Base-by-base conservation (phyloP, 2,329 filamentous ascomycete species). In the Aspergillus cejpii region DNA sequence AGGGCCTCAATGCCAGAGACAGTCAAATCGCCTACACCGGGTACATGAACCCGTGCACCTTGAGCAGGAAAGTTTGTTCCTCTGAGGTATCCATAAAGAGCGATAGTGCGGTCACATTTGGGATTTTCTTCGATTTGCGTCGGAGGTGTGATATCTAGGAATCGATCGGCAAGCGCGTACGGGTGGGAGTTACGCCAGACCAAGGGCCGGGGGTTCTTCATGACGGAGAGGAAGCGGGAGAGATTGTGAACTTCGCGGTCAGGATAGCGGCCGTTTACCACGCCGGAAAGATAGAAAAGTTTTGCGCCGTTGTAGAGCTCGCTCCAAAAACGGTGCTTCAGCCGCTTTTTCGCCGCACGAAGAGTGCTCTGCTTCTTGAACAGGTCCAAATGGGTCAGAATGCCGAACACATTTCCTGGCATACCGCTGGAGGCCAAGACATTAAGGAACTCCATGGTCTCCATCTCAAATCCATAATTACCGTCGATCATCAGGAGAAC, bases 361-460 rank as follows among this genome's bases (percentile, higher is more conserved):
- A 98, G 74, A 0, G 87, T 84, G 58, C 94, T 90, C 45, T 92
- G 91, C 62, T 96, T 97, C 62, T 84, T 81, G 74, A 98, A 98
- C 11, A 98, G 74, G 64, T 98, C 92, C 49, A 98, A 75, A 73
- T 98, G 94, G 12, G 92, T 97, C 36, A 98, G 77, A 45, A 98
- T 90, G 41, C 92, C 92, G 63, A 98, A 97, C 28, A 98, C 90
- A 59, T 98, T 98, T 53, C 92, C 91, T 0, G 94, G 92, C 91
- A 98, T 97, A 66, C 92, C 92, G 23, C 87, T 94, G 2, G 88
- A 81, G n/a, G 87, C 85, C 40, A 98, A 74, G 14, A 96, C 83
- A 58, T 96, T 97, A 61, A 98, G 73, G 50, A 98, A 98, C 69
- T 98, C 92, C 92, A 98, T 98, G 0, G 92, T 98, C 76, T 98